Evolutionary conservation across 768 basidiomycete species (phyloP), one percentile per base, ranked within the genome.

Genomic region (Tylopilus subfusipes): DNA sequence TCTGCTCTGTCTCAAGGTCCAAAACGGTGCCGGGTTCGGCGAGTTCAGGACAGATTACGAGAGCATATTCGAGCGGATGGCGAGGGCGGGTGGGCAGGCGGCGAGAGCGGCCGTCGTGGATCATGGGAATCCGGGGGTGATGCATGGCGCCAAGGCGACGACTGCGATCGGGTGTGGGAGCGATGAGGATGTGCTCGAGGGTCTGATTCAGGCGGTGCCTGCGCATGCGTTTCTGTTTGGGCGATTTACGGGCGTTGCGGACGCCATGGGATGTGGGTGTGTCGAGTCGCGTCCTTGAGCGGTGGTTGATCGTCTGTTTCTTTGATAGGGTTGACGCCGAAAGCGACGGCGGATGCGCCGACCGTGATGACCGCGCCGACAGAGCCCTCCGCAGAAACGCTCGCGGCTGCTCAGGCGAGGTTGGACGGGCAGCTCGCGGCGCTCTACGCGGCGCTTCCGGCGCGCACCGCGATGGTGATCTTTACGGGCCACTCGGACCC

Each of bases 401-500:
- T 82, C 2, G 53, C 70, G 0, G 49, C 66, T 12, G 64, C 73
- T n/a, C 76, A 89, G 22, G 53, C 70, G 0, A 61, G 73, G 1
- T 77, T 97, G 34, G 81, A 95, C 69, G 63, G 64, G 0, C 85
- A 83, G 8, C 78, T 98, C 5, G 68, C 71, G 34, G 63, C 72
- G 2, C 72, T 98, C 0, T 84, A 95, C 63, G 73, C 78, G 0
- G 68, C 83, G 0, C 79, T 98, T 0, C 93, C 94, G 0, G 68
- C 85, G 3, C 82, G 85, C 21, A 92, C 94, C 0, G 93, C 93
- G 0, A 68, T 98, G 21, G 72, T 98, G 50, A 76, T 98, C 36
- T 85, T 97, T 65, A 90, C 88, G 0, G 94, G 95, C 1, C 93
- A 98, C 64, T 84, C 85, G 0, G 91, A 97, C 68, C 94, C 95